phyloP scores from a whole-genome alignment of 2,329 filamentous ascomycete genomes.

The Capronia americana region DNA sequence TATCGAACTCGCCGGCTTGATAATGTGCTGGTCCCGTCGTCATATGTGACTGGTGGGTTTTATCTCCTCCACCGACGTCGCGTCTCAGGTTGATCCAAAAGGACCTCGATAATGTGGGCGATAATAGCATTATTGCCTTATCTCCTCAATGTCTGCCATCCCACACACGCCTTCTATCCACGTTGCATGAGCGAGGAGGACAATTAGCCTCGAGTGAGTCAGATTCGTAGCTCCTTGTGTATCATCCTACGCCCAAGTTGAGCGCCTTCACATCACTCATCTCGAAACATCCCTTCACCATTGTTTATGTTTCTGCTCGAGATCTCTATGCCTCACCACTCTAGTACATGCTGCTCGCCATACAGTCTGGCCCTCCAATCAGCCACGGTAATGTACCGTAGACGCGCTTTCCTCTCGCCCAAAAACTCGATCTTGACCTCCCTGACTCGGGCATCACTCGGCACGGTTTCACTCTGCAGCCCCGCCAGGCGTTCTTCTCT shows the following conservation, averaged over 20 bases:
- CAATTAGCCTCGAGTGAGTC: background rate
- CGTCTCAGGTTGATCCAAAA: too few species aligned
- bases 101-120: too few species aligned
- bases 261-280: too few species aligned
- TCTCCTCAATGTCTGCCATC: background rate
- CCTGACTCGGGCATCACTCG: slow-evolving; percentile 15
- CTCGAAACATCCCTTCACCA: too few species aligned
- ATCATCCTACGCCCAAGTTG: background rate
- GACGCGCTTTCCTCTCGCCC: slow-evolving; percentile 16
- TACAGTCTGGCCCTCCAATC: slow-evolving; percentile 11
- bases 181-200: too few species aligned
- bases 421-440: slow-evolving; percentile 26
- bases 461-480: background rate
- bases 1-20: too few species aligned
- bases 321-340: slow-evolving; percentile 9
- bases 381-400: slow-evolving; percentile 22
- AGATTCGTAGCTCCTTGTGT: background rate
- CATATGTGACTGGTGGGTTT: too few species aligned
- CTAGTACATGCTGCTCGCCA: slow-evolving; percentile 15
- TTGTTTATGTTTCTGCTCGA: too few species aligned
- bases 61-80: too few species aligned
- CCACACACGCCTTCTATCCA: background rate
- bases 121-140: too few species aligned
- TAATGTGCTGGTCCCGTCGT: too few species aligned
- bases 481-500: slow-evolving; percentile 15